Evolutionary conservation across 176 grass and related monocot species (phyloP), one percentile per base, ranked within the genome.

Genomic region (Saccharum officinarum): DNA sequence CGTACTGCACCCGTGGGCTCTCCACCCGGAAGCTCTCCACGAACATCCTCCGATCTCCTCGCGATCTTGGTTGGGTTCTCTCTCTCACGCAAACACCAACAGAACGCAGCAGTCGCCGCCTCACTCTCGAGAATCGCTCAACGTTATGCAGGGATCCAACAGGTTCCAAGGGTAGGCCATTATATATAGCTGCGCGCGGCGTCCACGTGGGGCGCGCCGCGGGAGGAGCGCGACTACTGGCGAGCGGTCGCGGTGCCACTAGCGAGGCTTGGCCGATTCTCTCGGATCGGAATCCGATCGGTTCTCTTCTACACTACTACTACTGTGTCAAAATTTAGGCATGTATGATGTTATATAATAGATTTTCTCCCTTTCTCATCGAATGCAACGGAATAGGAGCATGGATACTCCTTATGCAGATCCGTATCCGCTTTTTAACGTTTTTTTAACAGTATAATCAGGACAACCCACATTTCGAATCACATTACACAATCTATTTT

Each of bases 11-110:
- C 41, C 40, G 73, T 34, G 95, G 90, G 84, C 95, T 97, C 30
- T 97, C 88, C 33, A 94, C 95, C 31, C 80, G 88, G 82, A 97
- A 97, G 16, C 88, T 75, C 86, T 97, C 95, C 33, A 97, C 71
- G 78, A 97, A 94, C 95, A 97, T 49, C 38, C 3, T 57, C 18
- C 52, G 50, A 54, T 54, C 50, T 54, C 17, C 17, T 54, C 50
- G 50, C 50, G 50, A 20, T 54, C 50, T 54, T 20, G 17, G 50
- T 8, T 54, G 50, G 49, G 4, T 10, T 2, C 50, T 18, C 13
- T 47, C 13, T 4, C 11, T 46, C 45, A 47, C 45, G 45, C 12
- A 54, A 54, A 54, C 50, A 54, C 50, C 2, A 9, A 57, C 7
- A 2, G 52, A 20, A 55, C 50, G 50, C 50, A 55, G 52, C 18